These are phyloP conservation scores for Silene latifolia DNA, from an alignment of 148 eudicot genomes.

Conservation along the genomic window DNA sequence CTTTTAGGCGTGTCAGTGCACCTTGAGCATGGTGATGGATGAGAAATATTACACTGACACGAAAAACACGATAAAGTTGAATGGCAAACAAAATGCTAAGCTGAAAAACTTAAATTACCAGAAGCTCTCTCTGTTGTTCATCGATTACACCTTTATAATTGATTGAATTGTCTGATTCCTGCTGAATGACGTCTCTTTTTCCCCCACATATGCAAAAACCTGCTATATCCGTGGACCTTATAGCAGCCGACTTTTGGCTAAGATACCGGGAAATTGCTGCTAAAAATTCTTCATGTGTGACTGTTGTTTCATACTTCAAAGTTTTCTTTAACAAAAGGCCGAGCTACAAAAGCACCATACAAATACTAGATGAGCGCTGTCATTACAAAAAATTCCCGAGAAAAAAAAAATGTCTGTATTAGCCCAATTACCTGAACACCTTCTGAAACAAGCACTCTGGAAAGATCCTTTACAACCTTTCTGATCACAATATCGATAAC, in stretches of 20 bases:
- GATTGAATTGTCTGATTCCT: slow-evolving; percentile 18
- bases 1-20: too few relatives aligned
- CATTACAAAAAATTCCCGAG: neutral
- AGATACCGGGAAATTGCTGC: slow-evolving; percentile 65
- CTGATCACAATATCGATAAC: slow-evolving; percentile 70
- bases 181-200: slow-evolving; percentile 29
- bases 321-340: slow-evolving; percentile 60
- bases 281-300: slow-evolving; percentile 57
- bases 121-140: slow-evolving; percentile 61
- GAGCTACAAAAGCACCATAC: slow-evolving; percentile 40
- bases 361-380: neutral
- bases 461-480: slow-evolving; percentile 76
- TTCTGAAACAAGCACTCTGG: slow-evolving; percentile 60
- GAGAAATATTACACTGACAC: too few relatives aligned
- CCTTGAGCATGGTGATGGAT: too few relatives aligned
- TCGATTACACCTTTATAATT: slow-evolving; percentile 37
- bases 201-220: slow-evolving; percentile 78
- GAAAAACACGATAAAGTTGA: neutral
- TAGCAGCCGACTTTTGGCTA: slow-evolving; percentile 37
- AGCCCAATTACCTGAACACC: slow-evolving; percentile 61
- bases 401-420: neutral
- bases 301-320: slow-evolving; percentile 39
- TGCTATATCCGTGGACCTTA: slow-evolving; percentile 42
- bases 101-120: slow-evolving; percentile 34
- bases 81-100: neutral